A percentile compares a stretch with the other conserved stretches of the same genome.
phyloP scores from a whole-genome alignment of 768 basidiomycete genomes.

The Tylopilus sp. region DNA sequence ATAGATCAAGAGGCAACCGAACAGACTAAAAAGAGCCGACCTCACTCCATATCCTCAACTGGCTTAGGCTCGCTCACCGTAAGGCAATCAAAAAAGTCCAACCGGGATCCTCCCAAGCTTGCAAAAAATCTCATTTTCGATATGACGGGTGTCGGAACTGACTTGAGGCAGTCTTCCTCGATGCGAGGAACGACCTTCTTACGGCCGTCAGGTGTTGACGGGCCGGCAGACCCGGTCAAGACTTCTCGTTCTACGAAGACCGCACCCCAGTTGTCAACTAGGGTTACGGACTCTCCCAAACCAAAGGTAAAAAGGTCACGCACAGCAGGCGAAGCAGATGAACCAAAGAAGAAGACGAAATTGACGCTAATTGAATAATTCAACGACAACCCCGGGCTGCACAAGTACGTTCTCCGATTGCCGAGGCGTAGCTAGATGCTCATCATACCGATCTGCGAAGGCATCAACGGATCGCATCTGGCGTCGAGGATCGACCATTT shows the following conservation, averaged over 20 bases:
- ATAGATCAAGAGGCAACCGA: constrained; percentile 22
- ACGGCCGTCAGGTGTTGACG: constrained; percentile 23
- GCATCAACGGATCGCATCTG: constrained; percentile 7
- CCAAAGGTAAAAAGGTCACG: constrained; percentile 24
- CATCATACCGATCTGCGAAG: constrained; percentile 18
- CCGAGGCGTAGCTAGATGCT: constrained; percentile 13
- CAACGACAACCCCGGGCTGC: constrained; percentile 3
- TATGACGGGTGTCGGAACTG: constrained; percentile 45
- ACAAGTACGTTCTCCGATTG: constrained; percentile 19
- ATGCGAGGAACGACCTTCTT: constrained; percentile 13
- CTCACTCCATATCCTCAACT: constrained; percentile 23
- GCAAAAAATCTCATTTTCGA: constrained; percentile 47
- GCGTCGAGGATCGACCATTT: constrained; percentile 21
- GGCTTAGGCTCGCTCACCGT: constrained; percentile 5
- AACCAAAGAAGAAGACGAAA: constrained; percentile 26
- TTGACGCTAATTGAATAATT: constrained; percentile 24
- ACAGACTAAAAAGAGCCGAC: constrained; percentile 16
- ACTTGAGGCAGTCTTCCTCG: constrained; percentile 38
- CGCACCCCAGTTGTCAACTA: constrained; percentile 4
- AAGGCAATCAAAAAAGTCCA: constrained; percentile 16
- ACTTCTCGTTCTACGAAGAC: constrained; percentile 4
- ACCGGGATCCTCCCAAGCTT: constrained; percentile 31
- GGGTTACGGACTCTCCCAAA: constrained; percentile 5
- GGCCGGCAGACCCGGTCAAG: constrained; percentile 11
- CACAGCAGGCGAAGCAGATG: constrained; percentile 14